Percentiles rank a stretch among this genome's conserved stretches.
These are phyloP conservation scores for Acer negundo DNA, from an alignment of 345 rosid species.

Conservation along the genomic window DNA sequence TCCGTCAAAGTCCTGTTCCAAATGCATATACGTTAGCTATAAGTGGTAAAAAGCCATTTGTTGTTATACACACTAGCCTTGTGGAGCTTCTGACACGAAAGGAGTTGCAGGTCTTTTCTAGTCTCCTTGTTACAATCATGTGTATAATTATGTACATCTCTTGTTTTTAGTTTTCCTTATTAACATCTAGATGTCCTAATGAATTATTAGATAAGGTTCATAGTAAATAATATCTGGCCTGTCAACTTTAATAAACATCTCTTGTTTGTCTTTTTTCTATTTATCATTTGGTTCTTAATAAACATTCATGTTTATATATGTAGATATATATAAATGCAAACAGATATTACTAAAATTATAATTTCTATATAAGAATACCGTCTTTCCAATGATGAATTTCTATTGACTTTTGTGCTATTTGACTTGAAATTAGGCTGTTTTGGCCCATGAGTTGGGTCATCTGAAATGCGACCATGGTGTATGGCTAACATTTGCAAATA, in stretches of 20 bases:
- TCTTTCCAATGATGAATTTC: slow-evolving; percentile 17
- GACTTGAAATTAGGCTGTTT: slow-evolving; percentile 63
- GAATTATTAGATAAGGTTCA: neutral
- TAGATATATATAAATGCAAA: neutral
- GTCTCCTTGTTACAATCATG: slow-evolving; percentile 9
- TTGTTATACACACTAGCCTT: slow-evolving; percentile 87
- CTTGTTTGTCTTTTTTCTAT: neutral
- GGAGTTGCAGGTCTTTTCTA: slow-evolving; percentile 79
- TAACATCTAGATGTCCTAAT: neutral
- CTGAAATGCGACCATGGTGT: slow-evolving; percentile 96
- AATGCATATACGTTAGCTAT: slow-evolving; percentile 92
- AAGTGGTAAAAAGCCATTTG: slow-evolving; percentile 88
- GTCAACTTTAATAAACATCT: neutral
- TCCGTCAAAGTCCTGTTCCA: slow-evolving; percentile 92
- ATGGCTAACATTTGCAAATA: slow-evolving; percentile 95
- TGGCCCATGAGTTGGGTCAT: slow-evolving; percentile 98
- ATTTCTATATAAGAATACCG: neutral
- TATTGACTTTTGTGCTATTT: slow-evolving; percentile 22
- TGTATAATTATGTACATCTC: neutral
- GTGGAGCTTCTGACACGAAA: slow-evolving; percentile 83
- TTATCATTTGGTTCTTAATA: neutral
- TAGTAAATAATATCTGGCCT: neutral
- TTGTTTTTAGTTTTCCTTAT: neutral
- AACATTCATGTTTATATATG: neutral
- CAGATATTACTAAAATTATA: neutral